A percentile compares a stretch with the other conserved stretches of the same genome.
Evolutionary conservation across 2,329 filamentous ascomycete genomes (phyloP).

Genomic region (Xylaria hypoxylon): DNA sequence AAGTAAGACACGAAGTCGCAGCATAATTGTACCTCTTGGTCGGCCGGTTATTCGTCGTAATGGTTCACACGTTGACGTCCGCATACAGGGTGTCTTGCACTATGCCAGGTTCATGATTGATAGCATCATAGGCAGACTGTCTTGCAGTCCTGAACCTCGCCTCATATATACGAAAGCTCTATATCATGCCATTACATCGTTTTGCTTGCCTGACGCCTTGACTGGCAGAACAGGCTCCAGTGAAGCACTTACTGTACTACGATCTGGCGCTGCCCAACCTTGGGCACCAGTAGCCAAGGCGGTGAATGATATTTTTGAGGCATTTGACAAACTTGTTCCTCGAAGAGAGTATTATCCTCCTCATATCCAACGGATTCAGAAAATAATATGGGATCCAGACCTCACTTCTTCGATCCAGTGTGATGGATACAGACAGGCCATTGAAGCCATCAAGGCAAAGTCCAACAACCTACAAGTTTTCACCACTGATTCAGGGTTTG

Average conservation of each 20-base stretch:
- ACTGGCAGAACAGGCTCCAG: constrained; percentile 56
- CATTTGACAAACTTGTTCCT: constrained; percentile 48
- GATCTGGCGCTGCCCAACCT: constrained; percentile 63
- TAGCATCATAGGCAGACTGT: constrained; percentile 21
- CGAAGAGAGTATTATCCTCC: constrained; percentile 54
- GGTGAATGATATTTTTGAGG: constrained; percentile 31
- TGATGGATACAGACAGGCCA: constrained; percentile 51
- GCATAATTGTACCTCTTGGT: constrained; percentile 67
- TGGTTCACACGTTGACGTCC: constrained; percentile 41
- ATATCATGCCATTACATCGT: constrained; percentile 34
- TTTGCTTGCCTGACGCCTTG: constrained; percentile 29
- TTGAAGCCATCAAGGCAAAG: constrained; percentile 47
- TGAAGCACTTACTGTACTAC: constrained; percentile 65
- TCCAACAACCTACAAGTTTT: constrained; percentile 47
- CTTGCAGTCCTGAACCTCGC: constrained; percentile 33
- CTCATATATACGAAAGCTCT: constrained; percentile 33
- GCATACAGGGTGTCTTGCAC: background rate
- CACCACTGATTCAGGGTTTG: fast-evolving
- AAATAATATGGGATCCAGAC: constrained; percentile 50
- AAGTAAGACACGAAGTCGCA: constrained; percentile 56
- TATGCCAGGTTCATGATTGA: constrained; percentile 34
- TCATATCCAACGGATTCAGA: constrained; percentile 51
- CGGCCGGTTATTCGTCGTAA: constrained; percentile 42
- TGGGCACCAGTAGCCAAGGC: constrained; percentile 54
- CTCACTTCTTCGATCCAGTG: constrained; percentile 56